Percentiles rank a stretch among this genome's conserved stretches.
Evolutionary conservation across 2,329 filamentous ascomycete species (phyloP).

Genomic region (Hymenotorrendiella dingleyae): DNA sequence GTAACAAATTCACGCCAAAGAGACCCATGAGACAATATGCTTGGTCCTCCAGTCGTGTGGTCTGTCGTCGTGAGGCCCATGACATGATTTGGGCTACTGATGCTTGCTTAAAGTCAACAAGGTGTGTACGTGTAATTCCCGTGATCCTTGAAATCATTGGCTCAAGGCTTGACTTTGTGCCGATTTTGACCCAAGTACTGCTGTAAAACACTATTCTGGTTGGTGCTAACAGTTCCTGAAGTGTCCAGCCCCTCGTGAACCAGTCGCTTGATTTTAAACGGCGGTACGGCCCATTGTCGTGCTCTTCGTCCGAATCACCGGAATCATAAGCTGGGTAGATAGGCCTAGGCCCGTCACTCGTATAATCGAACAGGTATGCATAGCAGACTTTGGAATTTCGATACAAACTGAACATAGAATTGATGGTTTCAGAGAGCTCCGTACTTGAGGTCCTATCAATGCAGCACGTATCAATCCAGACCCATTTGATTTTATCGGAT

Average conservation of each 20-base stretch:
- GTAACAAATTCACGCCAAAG: constrained; percentile 38
- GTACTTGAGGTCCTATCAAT: constrained; percentile 17
- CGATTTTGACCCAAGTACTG: background rate
- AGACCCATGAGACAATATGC: constrained; percentile 41
- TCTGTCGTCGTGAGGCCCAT: constrained; percentile 35
- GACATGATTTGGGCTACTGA: constrained; percentile 34
- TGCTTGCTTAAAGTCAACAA: background rate
- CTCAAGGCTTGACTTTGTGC: background rate
- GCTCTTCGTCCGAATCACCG: too few relatives aligned
- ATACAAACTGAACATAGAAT: constrained; percentile 19
- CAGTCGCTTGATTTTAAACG: too few relatives aligned
- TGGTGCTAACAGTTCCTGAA: constrained; percentile 7
- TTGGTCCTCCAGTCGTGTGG: constrained; percentile 35
- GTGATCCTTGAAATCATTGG: background rate
- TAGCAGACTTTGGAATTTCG: constrained; percentile 11
- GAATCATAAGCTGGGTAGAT: too few relatives aligned
- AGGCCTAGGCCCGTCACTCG: too few relatives aligned
- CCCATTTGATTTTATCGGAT: background rate
- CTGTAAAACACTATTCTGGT: background rate
- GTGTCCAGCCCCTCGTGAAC: constrained; percentile 3
- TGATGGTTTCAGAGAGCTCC: constrained; percentile 16
- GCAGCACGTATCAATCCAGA: constrained; percentile 11
- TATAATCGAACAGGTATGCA: constrained; percentile 13
- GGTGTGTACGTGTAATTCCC: background rate
- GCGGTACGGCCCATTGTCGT: too few relatives aligned